Evolutionary conservation across 768 basidiomycete species (phyloP), one percentile per base, ranked within the genome.

Genomic region (Arthromyces matolae): DNA sequence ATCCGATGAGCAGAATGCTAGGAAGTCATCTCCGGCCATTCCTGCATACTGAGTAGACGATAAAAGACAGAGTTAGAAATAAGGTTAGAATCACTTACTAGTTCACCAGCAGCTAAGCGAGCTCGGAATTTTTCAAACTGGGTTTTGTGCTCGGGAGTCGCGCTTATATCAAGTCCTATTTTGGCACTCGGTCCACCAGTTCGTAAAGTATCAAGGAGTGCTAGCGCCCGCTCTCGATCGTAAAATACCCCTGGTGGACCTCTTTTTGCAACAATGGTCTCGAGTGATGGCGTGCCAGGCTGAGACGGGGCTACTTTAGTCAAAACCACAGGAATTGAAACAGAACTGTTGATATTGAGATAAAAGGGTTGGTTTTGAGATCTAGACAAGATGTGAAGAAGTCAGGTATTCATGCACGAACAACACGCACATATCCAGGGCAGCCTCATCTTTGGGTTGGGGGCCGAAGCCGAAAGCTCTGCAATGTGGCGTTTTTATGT

Each of bases 201-300:
- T 35, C 74, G 73, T 24, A 87, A 57, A 5, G 81, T 71, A 45
- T 73, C 66, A n/a, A 83, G 66, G 43, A 86, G 62, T n/a, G 67
- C 60, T 27, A 71, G 58, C 2, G 79, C 79, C 49, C 74, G 63
- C 24, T 73, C 59, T 24, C 66, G 61, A 31, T 63, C 64, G 57
- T 84, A 86, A 55, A 88, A 86, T 55, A 81, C 75, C 16, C 83
- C 86, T 1, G 83, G 75, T 8, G 75, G 72, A 14, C 71, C 72
- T 27, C 60, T 71, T 12, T 66, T 69, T 16, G 60, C 64, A 29
- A 73, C 60, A 25, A 70, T 57, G 16, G 67, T 62, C 29, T 76
- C 72, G 14, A 71, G 64, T 33, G 71, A 69, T 20, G 64, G 54
- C 24, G 56, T 59, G 4, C 55, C 54, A 27, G 67, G 58, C 35